Evolutionary conservation across 768 basidiomycete species (phyloP).

Genomic region (Russula ochroleuca): DNA sequence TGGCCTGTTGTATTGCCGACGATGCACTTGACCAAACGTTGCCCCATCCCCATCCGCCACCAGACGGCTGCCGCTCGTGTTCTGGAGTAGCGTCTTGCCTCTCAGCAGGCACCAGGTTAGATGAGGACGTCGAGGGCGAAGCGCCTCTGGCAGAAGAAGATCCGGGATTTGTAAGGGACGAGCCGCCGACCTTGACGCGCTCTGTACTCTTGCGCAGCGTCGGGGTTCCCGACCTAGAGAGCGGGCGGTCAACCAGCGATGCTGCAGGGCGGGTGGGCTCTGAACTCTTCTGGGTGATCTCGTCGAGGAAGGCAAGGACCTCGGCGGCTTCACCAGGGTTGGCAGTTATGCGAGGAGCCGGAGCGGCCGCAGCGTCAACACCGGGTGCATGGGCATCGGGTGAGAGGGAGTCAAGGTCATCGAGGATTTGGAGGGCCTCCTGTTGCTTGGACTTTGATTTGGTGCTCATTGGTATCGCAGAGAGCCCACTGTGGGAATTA

Average conservation of each 20-base stretch:
- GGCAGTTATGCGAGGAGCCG: constrained; percentile 31
- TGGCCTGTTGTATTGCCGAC: constrained; percentile 82
- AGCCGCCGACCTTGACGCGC: constrained; percentile 60
- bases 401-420: constrained; percentile 82
- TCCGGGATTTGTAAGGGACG: constrained; percentile 37
- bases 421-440: constrained; percentile 89
- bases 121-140: constrained; percentile 35
- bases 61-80: constrained; percentile 18
- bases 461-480: constrained; percentile 33
- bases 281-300: constrained; percentile 88
- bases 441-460: constrained; percentile 73
- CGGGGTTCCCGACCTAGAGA: constrained; percentile 66
- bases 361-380: constrained; percentile 23
- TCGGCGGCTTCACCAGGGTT: constrained; percentile 69
- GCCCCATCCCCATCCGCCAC: constrained; percentile 75
- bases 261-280: constrained; percentile 64
- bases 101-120: constrained; percentile 24
- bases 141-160: constrained; percentile 35
- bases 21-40: constrained; percentile 87
- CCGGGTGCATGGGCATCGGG: constrained; percentile 31
- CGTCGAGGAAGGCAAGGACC: constrained; percentile 89
- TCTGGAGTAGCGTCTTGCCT: constrained; percentile 24
- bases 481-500: background rate
- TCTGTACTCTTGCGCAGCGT: constrained; percentile 71
- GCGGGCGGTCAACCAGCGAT: constrained; percentile 52